A percentile compares a stretch with the other conserved stretches of the same genome.
Conservation (phyloP, 164 flowering plant species). For the Macadamia tetraphylla region DNA sequence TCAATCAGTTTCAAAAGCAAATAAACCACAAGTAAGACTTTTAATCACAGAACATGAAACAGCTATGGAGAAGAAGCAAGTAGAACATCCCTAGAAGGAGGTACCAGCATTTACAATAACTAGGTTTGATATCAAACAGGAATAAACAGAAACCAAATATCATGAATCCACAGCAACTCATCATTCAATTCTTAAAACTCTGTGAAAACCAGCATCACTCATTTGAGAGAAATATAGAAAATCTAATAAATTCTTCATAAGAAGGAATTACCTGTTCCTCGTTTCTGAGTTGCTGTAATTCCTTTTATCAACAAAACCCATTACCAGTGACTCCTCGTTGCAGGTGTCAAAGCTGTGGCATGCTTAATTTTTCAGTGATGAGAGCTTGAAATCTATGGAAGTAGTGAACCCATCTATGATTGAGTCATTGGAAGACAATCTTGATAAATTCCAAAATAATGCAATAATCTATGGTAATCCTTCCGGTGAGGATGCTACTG, state of each 20-base stretch:
- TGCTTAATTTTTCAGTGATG: conserved; percentile 44
- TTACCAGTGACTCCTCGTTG: not conserved
- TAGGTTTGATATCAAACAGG: no score
- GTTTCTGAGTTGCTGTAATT: not conserved
- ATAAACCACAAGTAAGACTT: no score
- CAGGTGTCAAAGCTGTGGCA: conserved; percentile 70
- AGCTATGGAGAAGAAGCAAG: no score
- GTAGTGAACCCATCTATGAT: conserved; percentile 4
- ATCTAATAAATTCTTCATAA: not conserved
- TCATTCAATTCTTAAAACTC: no score
- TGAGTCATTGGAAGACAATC: not conserved
- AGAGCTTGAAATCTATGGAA: conserved; percentile 40
- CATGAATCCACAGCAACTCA: no score
- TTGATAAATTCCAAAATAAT: conserved; percentile 11
- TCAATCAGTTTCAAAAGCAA: no score
- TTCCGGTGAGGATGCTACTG: conserved; percentile 18
- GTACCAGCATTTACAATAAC: no score
- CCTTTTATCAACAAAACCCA: not conserved
- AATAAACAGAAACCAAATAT: no score
- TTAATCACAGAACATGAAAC: no score
- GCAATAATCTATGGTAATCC: conserved; percentile 10
- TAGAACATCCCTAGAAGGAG: no score
- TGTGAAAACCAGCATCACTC: no score
- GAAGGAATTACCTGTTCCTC: conserved; percentile 17
- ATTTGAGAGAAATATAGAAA: no score